Evolutionary conservation across 768 basidiomycete species (phyloP).

Genomic region (Mycena belliarum): DNA sequence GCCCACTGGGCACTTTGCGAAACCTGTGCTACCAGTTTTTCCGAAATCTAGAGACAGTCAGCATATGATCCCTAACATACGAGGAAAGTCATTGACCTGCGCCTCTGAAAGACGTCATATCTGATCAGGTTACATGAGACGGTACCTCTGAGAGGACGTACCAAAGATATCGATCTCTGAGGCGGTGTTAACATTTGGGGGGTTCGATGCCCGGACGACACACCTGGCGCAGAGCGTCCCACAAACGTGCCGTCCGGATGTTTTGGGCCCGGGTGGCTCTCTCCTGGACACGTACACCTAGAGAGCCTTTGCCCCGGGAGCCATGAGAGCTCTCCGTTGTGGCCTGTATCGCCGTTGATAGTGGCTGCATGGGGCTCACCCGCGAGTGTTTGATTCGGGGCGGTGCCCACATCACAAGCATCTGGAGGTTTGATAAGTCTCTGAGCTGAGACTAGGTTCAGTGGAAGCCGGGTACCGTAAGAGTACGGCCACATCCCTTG

Average conservation of each 20-base stretch:
- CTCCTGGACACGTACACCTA: slow-evolving; percentile 83
- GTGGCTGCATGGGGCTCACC: slow-evolving; percentile 64
- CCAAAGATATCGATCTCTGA: slow-evolving; percentile 71
- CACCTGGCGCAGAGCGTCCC: slow-evolving; percentile 46
- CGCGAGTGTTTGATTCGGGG: slow-evolving; percentile 72
- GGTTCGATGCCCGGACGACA: too few relatives aligned
- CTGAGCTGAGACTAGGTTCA: slow-evolving; percentile 51
- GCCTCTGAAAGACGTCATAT: slow-evolving; percentile 35
- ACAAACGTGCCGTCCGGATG: slow-evolving; percentile 46
- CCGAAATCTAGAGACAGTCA: not conserved
- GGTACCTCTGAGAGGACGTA: not conserved
- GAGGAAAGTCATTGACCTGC: slow-evolving; percentile 47
- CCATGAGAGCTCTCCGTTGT: slow-evolving; percentile 65
- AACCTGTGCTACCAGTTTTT: slow-evolving; percentile 41
- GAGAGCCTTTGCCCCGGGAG: slow-evolving; percentile 88
- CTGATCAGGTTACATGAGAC: not conserved
- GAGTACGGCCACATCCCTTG: slow-evolving; percentile 51
- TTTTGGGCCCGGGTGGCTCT: slow-evolving; percentile 91
- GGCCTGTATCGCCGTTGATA: slow-evolving; percentile 55
- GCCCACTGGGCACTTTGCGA: slow-evolving; percentile 83
- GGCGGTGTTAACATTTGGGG: slow-evolving; percentile 35
- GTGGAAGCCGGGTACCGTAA: not conserved
- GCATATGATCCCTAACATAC: not conserved
- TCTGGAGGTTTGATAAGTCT: slow-evolving; percentile 83
- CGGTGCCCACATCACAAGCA: slow-evolving; percentile 88